Base-by-base conservation (phyloP, 805 yeast species). In the Metschnikowia cubensis region DNA sequence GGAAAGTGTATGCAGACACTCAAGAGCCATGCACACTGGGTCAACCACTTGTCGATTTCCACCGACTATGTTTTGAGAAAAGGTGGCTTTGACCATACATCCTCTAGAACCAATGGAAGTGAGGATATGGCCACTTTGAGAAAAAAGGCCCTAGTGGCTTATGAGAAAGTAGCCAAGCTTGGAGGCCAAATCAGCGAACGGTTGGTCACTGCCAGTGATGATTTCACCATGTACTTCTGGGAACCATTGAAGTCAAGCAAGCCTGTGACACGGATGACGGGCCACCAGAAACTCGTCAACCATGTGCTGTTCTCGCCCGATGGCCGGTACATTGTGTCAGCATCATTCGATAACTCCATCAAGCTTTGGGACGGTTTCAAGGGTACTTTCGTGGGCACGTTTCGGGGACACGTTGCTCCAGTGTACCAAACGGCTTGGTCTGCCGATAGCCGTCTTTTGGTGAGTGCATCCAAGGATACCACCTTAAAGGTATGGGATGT, bases 391-490 rank as follows among this genome's bases (percentile, higher is more conserved):
- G 69, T 94, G 29, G 82, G 96, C 4, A 89, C 98, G 0, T 82
- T 94, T 61, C 76, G 99, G 56, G 99, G 99, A 1, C 99, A 94
- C 66, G 99, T 94, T 51, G 97, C 97, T 0, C 89, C 98, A 2
- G 99, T 94, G 0, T 94, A 94, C 67, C 97, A 92, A 69, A 89
- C 96, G 4, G 89, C 98, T 0, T 94, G 99, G 99, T 89, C 97
- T 3, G 85, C 96, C 1, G 99, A 94, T 63, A 87, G 92, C 67
- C 76, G 99, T 59, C 72, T 92, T 35, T 73, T 94, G 50, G 99
- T 90, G 8, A 87, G 96, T 62, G 87, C 96, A 67, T 90, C 97
- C 13, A 92, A 92, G 65, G 98, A 92, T 67, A 91, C 98, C 1
- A 92, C 98, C 1, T 76, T 92, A 63, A 92, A 92, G 67, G 96